Evolutionary conservation across 768 basidiomycete species (phyloP).

Genomic region (Pleurotus salmoneostramineus): DNA sequence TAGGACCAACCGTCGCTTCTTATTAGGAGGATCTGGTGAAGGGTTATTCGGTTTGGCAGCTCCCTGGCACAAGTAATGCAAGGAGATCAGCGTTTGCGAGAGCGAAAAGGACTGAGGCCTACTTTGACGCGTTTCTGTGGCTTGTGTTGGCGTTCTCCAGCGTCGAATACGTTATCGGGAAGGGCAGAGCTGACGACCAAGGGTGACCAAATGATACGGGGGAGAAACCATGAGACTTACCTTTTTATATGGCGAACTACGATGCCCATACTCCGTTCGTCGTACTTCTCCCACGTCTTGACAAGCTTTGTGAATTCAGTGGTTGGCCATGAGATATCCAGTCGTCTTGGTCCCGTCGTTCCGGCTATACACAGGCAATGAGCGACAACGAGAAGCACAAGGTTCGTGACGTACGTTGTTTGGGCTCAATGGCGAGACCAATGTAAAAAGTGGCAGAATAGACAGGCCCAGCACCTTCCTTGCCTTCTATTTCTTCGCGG

Average conservation of each 20-base stretch:
- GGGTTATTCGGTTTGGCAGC: conserved; percentile 48
- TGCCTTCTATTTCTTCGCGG: conserved; percentile 73
- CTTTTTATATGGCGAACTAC: conserved; percentile 90
- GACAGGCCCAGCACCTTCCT: conserved; percentile 74
- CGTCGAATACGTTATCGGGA: conserved; percentile 81
- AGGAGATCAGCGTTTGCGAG: neutral
- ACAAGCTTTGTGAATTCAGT: conserved; percentile 93
- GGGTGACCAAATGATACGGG: conserved; percentile 7
- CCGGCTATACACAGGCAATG: conserved; percentile 48
- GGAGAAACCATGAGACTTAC: conserved; percentile 35
- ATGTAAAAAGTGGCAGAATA: conserved; percentile 98
- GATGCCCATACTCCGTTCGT: conserved; percentile 91
- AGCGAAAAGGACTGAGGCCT: conserved; percentile 14
- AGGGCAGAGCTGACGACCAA: conserved; percentile 53
- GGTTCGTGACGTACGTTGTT: conserved; percentile 58
- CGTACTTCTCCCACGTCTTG: conserved; percentile 94
- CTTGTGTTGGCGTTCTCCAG: conserved; percentile 74
- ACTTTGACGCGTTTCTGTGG: conserved; percentile 75
- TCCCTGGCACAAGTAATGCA: conserved; percentile 34
- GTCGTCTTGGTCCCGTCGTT: conserved; percentile 68
- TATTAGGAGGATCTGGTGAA: conserved; percentile 72
- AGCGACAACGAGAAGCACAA: conserved; percentile 9
- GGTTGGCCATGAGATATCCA: conserved; percentile 97
- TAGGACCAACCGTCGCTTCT: conserved; percentile 73
- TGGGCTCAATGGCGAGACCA: conserved; percentile 88